Base-by-base conservation (phyloP, 306 rosid species). In the Calophaca sinica region DNA sequence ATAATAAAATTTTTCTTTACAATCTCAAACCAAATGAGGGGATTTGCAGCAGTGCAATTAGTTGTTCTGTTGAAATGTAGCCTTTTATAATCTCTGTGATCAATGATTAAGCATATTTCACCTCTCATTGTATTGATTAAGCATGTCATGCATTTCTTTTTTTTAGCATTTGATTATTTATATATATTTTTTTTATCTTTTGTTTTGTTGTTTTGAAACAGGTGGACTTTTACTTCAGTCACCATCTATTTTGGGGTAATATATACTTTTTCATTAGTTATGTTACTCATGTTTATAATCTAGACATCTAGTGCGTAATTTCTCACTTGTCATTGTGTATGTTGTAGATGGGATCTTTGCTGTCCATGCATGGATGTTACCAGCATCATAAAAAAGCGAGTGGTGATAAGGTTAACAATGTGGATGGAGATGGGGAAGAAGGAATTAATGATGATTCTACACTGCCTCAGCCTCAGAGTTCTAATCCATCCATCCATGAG, bases 161-260 rank as follows among this genome's bases (percentile, higher is more conserved):
- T 49, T 5, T 5, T 11, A 75, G 60, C 32, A 32, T 70, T 53
- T 72, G 44, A 11, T 55, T 81, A 80, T 49, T 80, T 28, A 68
- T 60, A 2, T 28, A 68, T 60, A 2, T 38, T 74, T 42, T 65
- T 42, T 64, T 15, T 2, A 35, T 38, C 10, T 52, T 62, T 26
- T 70, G 26, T 68, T 69, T 71, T 71, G 59, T 51, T 67, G 53
- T 15, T 82, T 55, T 77, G 52, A 66, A 78, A 72, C 93, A 96
- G 99, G 86, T 92, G 98, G 99, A 96, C 99, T 68, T 90, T 92
- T 70, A 64, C 88, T 35, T 92, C 86, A 62, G 73, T 89, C 67
- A 96, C 98, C 51, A 74, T 92, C 44, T 96, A 96, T 80, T 96
- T 96, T 89, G 99, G 96, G 97, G 99, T 96, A 84, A 84, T 70